A percentile compares a stretch with the other conserved stretches of the same genome.
These are phyloP conservation scores for Pseudopyricularia javanii DNA, from an alignment of 2,329 filamentous ascomycete species.

Conservation along the genomic window DNA sequence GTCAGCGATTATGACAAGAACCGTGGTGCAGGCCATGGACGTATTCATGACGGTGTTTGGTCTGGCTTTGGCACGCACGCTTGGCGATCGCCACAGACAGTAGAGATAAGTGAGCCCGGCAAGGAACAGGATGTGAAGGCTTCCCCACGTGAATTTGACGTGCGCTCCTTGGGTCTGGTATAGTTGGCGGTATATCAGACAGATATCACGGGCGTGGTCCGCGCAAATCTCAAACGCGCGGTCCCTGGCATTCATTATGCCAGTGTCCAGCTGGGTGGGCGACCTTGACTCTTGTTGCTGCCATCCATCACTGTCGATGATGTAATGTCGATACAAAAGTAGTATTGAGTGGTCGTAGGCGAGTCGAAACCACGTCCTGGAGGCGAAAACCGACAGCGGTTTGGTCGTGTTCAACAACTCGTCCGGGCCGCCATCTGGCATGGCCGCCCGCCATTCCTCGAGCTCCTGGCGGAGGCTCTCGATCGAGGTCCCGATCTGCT, in stretches of 20 bases:
- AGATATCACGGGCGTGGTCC: conserved; percentile 15
- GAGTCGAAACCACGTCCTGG: too few species aligned
- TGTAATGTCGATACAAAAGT: too few species aligned
- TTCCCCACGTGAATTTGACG: conserved; percentile 20
- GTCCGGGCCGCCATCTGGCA: too few species aligned
- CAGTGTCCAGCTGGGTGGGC: too few species aligned
- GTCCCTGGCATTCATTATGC: conserved; percentile 1
- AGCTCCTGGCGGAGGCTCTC: too few species aligned
- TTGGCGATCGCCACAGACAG: conserved; percentile 15
- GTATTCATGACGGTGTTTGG: conserved; percentile 15
- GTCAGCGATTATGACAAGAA: conserved; percentile 19
- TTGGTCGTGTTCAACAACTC: too few species aligned
- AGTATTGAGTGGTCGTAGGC: too few species aligned
- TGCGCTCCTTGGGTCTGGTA: conserved; percentile 13
- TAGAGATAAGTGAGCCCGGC: conserved; percentile 21
- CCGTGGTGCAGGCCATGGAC: conserved; percentile 20
- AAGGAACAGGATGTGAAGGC: conserved; percentile 21
- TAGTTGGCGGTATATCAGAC: conserved; percentile 18
- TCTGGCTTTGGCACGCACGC: conserved; percentile 5
- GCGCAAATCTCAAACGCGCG: conserved; percentile 8
- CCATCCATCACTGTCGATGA: too few species aligned
- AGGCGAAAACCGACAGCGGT: too few species aligned
- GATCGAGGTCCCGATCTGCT: too few species aligned
- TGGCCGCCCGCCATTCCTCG: too few species aligned
- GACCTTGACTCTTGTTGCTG: too few species aligned